Conservation (phyloP, 805 yeast genomes). For the Candida michaelii region DNA sequence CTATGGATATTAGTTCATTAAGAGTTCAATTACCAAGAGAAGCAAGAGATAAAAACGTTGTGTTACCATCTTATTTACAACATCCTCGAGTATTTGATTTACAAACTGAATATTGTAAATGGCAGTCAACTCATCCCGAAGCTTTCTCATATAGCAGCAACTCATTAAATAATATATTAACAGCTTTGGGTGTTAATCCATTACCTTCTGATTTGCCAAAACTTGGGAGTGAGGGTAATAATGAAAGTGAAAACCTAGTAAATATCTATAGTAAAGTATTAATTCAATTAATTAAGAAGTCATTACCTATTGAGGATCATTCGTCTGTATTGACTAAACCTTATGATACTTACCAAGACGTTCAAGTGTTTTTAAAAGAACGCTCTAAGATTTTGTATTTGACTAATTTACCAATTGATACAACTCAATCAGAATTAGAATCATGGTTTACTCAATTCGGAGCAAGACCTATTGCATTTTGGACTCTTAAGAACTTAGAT, state of each 20-base stretch:
- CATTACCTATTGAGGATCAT: slow-evolving; percentile 51
- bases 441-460: slow-evolving; percentile 89
- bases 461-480: slow-evolving; percentile 81
- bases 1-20: slow-evolving; percentile 67
- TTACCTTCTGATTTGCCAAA: neutral
- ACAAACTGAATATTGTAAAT: slow-evolving; percentile 66
- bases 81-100: slow-evolving; percentile 77
- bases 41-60: slow-evolving; percentile 72
- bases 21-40: slow-evolving; percentile 79
- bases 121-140: slow-evolving; percentile 65
- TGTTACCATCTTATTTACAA: slow-evolving; percentile 71
- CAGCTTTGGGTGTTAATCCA: slow-evolving; percentile 45
- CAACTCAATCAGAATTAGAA: slow-evolving; percentile 88
- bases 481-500: slow-evolving; percentile 72
- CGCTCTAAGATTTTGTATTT: slow-evolving; percentile 76
- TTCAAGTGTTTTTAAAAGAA: slow-evolving; percentile 64
- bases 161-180: slow-evolving; percentile 41
- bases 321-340: slow-evolving; percentile 65
- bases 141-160: slow-evolving; percentile 34
- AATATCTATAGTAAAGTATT: slow-evolving; percentile 46
- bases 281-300: slow-evolving; percentile 46
- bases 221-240: neutral
- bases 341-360: slow-evolving; percentile 73
- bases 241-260: slow-evolving; percentile 28
- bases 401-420: slow-evolving; percentile 79